These are phyloP conservation scores for Pelargonium cotyledonis DNA, from an alignment of 441 rosid genomes.

Conservation along the genomic window DNA sequence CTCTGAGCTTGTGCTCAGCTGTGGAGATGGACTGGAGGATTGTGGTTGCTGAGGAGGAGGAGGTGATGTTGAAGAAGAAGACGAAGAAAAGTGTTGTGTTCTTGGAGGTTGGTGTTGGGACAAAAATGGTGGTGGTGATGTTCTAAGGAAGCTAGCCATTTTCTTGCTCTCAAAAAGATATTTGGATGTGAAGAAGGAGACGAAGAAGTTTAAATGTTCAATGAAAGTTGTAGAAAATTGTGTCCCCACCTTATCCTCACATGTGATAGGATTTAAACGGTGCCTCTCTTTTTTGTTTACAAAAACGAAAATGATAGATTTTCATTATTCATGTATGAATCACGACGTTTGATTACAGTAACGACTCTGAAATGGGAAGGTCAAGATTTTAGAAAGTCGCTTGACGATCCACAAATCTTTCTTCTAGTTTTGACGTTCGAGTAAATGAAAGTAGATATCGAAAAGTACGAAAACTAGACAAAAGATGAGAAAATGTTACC, in stretches of 20 bases:
- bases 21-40: slow-evolving; percentile 22
- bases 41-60: slow-evolving; percentile 24
- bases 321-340: too few species aligned
- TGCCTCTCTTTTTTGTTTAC: neutral
- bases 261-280: slow-evolving; percentile 8
- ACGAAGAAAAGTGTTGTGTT: slow-evolving; percentile 27
- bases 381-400: too few species aligned
- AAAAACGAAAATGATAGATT: too few species aligned
- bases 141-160: slow-evolving; percentile 50
- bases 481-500: too few species aligned
- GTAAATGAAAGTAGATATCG: too few species aligned
- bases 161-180: slow-evolving; percentile 1
- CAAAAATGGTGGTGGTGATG: slow-evolving; percentile 39
- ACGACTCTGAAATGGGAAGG: too few species aligned
- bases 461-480: too few species aligned
- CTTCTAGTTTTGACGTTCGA: too few species aligned
- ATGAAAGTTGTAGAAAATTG: too few species aligned
- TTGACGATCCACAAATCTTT: too few species aligned
- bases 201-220: neutral
- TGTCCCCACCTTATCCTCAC: slow-evolving; percentile 33
- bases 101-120: slow-evolving; percentile 37
- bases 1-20: slow-evolving; percentile 31
- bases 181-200: neutral
- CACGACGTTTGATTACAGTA: too few species aligned
- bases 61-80: slow-evolving; percentile 29